Evolutionary conservation across 352 stramenopile species (phyloP).

Genomic region (Phytophthora pluvialis): DNA sequence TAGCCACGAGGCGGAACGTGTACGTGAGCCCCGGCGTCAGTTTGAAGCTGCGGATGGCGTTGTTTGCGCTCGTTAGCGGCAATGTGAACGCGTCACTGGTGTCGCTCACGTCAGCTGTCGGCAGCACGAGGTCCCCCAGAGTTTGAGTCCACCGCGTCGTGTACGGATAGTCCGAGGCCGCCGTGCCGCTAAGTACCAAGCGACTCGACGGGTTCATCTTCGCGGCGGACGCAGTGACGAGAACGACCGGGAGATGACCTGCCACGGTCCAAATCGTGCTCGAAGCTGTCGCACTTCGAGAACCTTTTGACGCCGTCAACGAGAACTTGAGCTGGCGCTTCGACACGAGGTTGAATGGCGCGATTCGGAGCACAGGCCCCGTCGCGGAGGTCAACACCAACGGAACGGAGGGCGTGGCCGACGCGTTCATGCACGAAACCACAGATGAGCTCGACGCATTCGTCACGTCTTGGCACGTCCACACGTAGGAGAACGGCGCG

Average conservation of each 20-base stretch:
- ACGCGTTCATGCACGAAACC: conserved; percentile 19
- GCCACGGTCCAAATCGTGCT: conserved; percentile 55
- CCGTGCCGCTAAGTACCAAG: conserved; percentile 38
- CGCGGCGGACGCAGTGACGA: conserved; percentile 24
- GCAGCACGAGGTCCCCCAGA: conserved; percentile 60
- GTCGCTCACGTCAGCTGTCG: conserved; percentile 30
- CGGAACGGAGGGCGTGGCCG: background rate
- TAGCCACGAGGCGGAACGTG: conserved; percentile 62
- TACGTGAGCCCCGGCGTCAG: conserved; percentile 75
- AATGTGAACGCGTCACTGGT: conserved; percentile 54
- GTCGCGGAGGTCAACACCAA: conserved; percentile 27
- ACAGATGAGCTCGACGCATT: conserved; percentile 29
- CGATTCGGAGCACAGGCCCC: conserved; percentile 36
- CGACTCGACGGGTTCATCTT: conserved; percentile 62
- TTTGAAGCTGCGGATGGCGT: conserved; percentile 57
- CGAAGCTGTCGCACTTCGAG: conserved; percentile 21
- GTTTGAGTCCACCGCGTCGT: conserved; percentile 58
- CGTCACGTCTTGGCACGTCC: conserved; percentile 65
- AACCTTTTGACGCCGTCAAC: conserved; percentile 47
- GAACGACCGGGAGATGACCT: conserved; percentile 57
- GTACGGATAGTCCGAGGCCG: conserved; percentile 75
- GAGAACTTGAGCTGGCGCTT: conserved; percentile 55
- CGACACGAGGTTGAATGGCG: conserved; percentile 52
- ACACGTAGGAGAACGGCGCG: conserved; percentile 49
- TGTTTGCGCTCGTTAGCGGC: conserved; percentile 58